Evolutionary conservation across 352 stramenopile genomes (phyloP).

Genomic region (Phytophthora uliginosa): DNA sequence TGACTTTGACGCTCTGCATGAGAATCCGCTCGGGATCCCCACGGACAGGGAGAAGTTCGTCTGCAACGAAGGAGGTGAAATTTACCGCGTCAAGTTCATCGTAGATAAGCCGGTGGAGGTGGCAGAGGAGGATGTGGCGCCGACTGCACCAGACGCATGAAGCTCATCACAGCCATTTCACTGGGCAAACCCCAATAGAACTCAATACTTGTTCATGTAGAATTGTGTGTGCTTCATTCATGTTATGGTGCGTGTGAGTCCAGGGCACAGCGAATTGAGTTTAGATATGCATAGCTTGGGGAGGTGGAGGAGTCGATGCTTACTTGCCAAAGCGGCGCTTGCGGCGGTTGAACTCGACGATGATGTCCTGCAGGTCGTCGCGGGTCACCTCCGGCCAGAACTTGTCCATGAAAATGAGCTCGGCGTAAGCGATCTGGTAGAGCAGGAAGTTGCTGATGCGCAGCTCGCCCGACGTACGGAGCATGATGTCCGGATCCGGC

Average conservation of each 20-base stretch:
- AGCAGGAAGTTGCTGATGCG: constrained; percentile 98
- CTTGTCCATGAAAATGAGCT: constrained; percentile 97
- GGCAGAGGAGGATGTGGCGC: not conserved
- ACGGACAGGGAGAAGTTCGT: constrained; percentile 86
- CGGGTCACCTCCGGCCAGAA: constrained; percentile 95
- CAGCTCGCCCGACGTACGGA: constrained; percentile 95
- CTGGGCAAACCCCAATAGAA: not conserved
- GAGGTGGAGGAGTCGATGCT: constrained; percentile 38
- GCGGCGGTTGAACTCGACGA: constrained; percentile 88
- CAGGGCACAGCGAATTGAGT: constrained; percentile 13
- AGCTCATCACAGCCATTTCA: not conserved
- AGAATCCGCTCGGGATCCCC: constrained; percentile 73
- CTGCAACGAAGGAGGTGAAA: constrained; percentile 67
- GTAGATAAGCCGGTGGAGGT: constrained; percentile 30
- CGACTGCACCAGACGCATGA: constrained; percentile 17
- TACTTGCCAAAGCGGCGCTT: constrained; percentile 93
- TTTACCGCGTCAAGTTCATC: constrained; percentile 72
- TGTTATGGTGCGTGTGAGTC: constrained; percentile 13
- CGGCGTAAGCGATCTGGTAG: constrained; percentile 96
- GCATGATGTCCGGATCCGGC: constrained; percentile 94
- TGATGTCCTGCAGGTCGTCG: constrained; percentile 79
- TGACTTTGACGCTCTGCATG: constrained; percentile 43
- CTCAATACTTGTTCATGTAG: constrained; percentile 1
- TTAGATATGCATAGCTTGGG: constrained; percentile 31
- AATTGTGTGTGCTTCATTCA: constrained; percentile 25